phyloP scores from a whole-genome alignment of 2,329 filamentous ascomycete genomes.

The Penicillium janthinellum region DNA sequence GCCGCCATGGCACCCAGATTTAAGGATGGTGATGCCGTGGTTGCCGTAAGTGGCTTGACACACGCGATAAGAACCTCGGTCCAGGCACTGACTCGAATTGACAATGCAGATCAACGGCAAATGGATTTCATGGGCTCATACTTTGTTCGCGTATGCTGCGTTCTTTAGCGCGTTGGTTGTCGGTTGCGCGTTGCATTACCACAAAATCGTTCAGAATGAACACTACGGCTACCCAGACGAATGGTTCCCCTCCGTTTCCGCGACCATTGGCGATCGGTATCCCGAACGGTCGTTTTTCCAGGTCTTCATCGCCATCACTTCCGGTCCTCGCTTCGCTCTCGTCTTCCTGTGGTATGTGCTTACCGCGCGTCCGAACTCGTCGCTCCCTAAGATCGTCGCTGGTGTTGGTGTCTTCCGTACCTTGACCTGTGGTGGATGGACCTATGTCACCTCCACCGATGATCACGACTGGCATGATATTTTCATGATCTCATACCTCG shows the following conservation, averaged over 20 bases:
- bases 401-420: slow-evolving; percentile 82
- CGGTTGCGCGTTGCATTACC: slow-evolving; percentile 81
- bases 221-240: slow-evolving; percentile 91
- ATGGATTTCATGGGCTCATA: slow-evolving; percentile 91
- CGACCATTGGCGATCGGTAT: slow-evolving; percentile 96
- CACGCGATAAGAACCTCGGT: slow-evolving; percentile 14
- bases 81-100: slow-evolving; percentile 30
- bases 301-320: slow-evolving; percentile 95
- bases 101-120: slow-evolving; percentile 70
- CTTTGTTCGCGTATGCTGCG: slow-evolving; percentile 75
- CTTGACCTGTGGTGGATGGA: slow-evolving; percentile 95
- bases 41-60: slow-evolving; percentile 52
- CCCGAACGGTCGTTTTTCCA: slow-evolving; percentile 97
- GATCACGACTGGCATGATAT: slow-evolving; percentile 99
- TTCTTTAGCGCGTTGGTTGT: slow-evolving; percentile 85
- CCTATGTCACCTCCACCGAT: slow-evolving; percentile 96
- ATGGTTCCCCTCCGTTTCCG: slow-evolving; percentile 95
- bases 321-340: slow-evolving; percentile 86
- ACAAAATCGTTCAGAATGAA: slow-evolving; percentile 97
- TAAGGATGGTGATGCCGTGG: slow-evolving; percentile 64
- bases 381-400: slow-evolving; percentile 78
- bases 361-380: slow-evolving; percentile 72
- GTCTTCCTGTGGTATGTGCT: slow-evolving; percentile 91
- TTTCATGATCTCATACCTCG: slow-evolving; percentile 97
- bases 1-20: slow-evolving; percentile 61